Evolutionary conservation across 2,329 filamentous ascomycete species (phyloP).

Genomic region (Corynespora cassiicola): DNA sequence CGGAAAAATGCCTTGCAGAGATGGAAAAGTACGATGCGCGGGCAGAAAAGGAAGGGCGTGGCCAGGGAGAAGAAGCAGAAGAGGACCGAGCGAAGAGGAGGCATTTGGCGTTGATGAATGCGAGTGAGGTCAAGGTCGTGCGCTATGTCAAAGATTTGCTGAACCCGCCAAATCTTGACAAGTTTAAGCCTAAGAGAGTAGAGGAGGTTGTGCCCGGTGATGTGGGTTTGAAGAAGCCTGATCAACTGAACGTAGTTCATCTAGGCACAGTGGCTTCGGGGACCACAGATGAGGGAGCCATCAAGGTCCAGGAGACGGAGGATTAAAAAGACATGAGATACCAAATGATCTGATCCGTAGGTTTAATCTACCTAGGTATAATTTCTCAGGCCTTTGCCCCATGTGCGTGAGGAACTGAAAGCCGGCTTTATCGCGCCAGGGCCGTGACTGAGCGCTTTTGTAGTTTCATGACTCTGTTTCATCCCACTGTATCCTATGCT

Average conservation of each 20-base stretch:
- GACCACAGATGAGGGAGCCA: conserved; percentile 14
- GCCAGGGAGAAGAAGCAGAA: conserved; percentile 51
- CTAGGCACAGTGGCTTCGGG: conserved; percentile 30
- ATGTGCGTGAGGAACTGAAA: too few relatives aligned
- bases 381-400: too few relatives aligned
- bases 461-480: too few relatives aligned
- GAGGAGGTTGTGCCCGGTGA: conserved; percentile 19
- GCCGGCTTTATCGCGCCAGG: too few relatives aligned
- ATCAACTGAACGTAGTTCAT: conserved; percentile 30
- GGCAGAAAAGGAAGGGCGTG: conserved; percentile 53
- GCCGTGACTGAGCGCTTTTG: too few relatives aligned
- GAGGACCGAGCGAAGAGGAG: conserved; percentile 61
- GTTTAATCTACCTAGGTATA: too few relatives aligned
- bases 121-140: conserved; percentile 86
- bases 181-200: conserved; percentile 62
- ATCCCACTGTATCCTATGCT: too few relatives aligned
- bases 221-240: conserved; percentile 19
- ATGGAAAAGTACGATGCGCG: conserved; percentile 59
- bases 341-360: too few relatives aligned
- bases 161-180: conserved; percentile 69
- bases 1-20: conserved; percentile 69
- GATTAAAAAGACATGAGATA: conserved; percentile 2
- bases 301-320: conserved; percentile 18
- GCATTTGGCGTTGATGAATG: conserved; percentile 77
- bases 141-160: conserved; percentile 74